phyloP scores from a whole-genome alignment of 805 yeast species.

The Candida golubevii region DNA sequence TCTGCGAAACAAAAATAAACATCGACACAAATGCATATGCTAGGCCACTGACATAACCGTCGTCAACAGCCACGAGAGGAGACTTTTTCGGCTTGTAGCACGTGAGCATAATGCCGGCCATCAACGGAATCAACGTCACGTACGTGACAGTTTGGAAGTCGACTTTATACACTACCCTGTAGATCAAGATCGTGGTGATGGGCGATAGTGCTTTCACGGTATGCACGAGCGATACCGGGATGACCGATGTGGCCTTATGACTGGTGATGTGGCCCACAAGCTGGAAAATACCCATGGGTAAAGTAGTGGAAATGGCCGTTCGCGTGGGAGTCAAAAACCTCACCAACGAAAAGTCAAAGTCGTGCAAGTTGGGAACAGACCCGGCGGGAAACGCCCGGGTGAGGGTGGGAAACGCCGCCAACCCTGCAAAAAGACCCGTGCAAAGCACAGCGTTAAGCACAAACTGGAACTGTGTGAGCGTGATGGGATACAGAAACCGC shows the following conservation, averaged over 20 bases:
- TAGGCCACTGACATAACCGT: slow-evolving; percentile 36
- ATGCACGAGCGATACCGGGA: slow-evolving; percentile 94
- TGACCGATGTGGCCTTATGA: slow-evolving; percentile 85
- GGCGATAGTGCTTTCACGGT: slow-evolving; percentile 93
- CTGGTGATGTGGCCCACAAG: slow-evolving; percentile 87
- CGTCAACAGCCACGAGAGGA: slow-evolving; percentile 6
- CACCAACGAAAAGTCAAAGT: slow-evolving; percentile 21
- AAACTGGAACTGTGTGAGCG: slow-evolving; percentile 86
- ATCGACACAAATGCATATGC: slow-evolving; percentile 50
- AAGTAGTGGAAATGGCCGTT: slow-evolving; percentile 56
- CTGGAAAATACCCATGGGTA: slow-evolving; percentile 95
- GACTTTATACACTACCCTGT: slow-evolving; percentile 55
- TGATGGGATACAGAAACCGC: slow-evolving; percentile 73
- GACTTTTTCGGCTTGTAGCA: slow-evolving; percentile 48
- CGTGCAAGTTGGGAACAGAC: slow-evolving; percentile 18
- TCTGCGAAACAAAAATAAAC: slow-evolving; percentile 72
- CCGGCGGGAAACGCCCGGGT: slow-evolving; percentile 18
- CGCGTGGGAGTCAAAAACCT: slow-evolving; percentile 53
- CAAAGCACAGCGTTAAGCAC: slow-evolving; percentile 65
- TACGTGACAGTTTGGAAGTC: slow-evolving; percentile 66
- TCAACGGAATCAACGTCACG: slow-evolving; percentile 71
- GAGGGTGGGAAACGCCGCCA: slow-evolving; percentile 26
- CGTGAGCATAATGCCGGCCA: slow-evolving; percentile 80
- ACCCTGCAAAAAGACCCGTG: slow-evolving; percentile 34
- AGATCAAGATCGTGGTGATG: slow-evolving; percentile 76